These are phyloP conservation scores for Brassica hybrid DNA, from an alignment of 441 rosid species.

Conservation along the genomic window DNA sequence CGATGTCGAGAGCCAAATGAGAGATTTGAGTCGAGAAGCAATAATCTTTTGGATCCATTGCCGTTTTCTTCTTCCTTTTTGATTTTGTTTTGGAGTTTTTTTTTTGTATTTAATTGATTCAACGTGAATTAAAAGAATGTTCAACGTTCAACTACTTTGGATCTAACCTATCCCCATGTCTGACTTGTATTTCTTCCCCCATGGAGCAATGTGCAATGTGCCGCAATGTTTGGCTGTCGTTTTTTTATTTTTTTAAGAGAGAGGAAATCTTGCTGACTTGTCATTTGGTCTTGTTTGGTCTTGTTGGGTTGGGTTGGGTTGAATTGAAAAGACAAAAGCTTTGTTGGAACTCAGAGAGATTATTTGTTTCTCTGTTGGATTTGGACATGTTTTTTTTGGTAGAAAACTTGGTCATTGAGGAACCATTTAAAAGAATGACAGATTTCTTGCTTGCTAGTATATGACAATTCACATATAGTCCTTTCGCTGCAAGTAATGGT, in stretches of 20 bases:
- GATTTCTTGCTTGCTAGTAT: not conserved
- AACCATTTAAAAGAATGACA: not conserved
- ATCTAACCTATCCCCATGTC: constrained; percentile 36
- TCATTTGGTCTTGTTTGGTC: constrained; percentile 17
- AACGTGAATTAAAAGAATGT: constrained; percentile 12
- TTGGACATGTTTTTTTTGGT: not conserved
- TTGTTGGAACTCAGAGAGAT: not conserved
- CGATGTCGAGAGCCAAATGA: constrained; percentile 90
- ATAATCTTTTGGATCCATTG: constrained; percentile 38
- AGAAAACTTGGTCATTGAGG: not conserved
- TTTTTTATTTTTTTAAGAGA: not conserved
- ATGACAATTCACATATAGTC: not conserved
- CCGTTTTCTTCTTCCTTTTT: not conserved
- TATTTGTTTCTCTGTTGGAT: constrained; percentile 6
- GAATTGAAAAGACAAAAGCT: not conserved
- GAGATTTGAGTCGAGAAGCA: constrained; percentile 51
- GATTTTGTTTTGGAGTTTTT: not conserved
- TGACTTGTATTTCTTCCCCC: constrained; percentile 33
- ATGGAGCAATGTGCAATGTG: constrained; percentile 12
- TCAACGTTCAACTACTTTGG: constrained; percentile 40
- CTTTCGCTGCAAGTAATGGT: not conserved
- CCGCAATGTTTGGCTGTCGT: not conserved
- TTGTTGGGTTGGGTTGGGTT: not conserved
- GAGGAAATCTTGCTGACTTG: constrained; percentile 29
- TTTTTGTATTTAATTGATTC: not conserved